Evolutionary conservation across 2,329 filamentous ascomycete species (phyloP).

Genomic region (Apiospora koreana): DNA sequence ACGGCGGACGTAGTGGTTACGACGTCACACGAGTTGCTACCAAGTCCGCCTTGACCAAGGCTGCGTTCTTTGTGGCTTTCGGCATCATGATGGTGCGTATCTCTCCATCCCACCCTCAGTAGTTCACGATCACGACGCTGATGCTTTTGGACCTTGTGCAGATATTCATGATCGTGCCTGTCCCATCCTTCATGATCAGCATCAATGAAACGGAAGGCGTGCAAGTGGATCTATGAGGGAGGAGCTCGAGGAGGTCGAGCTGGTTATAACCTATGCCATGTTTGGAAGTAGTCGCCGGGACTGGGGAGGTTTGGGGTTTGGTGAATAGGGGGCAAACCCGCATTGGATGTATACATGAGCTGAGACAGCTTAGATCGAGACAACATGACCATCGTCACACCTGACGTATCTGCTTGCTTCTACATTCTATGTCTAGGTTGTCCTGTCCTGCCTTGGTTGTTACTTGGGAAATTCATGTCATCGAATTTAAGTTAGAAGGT

Average conservation of each 20-base stretch:
- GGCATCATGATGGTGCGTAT: slow-evolving; percentile 1
- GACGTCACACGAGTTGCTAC: not conserved
- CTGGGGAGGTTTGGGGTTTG: not conserved
- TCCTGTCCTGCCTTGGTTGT: not conserved
- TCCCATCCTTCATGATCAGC: not conserved
- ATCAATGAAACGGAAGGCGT: not conserved
- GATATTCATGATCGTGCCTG: not conserved
- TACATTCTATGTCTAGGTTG: too few relatives aligned
- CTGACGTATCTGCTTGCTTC: too few relatives aligned
- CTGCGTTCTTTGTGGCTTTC: not conserved
- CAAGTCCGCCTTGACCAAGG: not conserved
- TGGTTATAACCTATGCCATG: not conserved
- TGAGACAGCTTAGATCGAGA: too few relatives aligned
- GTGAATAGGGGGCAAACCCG: not conserved
- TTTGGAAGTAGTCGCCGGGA: not conserved
- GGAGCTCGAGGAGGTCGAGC: not conserved
- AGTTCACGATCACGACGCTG: too few relatives aligned
- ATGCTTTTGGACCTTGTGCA: not conserved
- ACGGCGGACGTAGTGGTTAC: slow-evolving; percentile 5
- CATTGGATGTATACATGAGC: not conserved
- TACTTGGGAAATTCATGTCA: not conserved
- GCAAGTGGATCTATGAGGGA: too few relatives aligned
- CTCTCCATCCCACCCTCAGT: too few relatives aligned
- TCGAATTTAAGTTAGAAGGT: slow-evolving; percentile 1
- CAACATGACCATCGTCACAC: not conserved